These are phyloP conservation scores for Penicillium sp. DNA, from an alignment of 2,329 filamentous ascomycete genomes.

Conservation along the genomic window DNA sequence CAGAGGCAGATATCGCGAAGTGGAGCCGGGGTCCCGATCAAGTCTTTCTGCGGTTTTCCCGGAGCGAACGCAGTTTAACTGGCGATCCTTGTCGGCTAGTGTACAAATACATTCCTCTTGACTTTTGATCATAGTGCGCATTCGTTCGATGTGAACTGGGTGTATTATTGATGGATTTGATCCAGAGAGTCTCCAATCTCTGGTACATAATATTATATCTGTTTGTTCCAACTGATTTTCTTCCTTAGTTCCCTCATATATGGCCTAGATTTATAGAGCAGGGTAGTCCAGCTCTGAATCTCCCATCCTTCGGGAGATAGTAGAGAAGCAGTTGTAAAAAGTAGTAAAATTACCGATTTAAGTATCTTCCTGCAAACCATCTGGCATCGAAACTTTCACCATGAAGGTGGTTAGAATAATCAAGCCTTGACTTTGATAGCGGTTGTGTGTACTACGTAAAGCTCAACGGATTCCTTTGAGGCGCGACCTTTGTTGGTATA, in stretches of 20 bases:
- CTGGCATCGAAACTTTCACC: no score
- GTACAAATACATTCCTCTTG: conserved; percentile 26
- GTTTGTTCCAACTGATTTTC: no score
- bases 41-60: conserved; percentile 24
- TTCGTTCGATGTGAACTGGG: neutral
- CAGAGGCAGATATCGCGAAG: conserved; percentile 19
- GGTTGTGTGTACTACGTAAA: no score
- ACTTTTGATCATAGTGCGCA: neutral
- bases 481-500: neutral
- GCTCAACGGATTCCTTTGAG: neutral
- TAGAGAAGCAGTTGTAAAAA: neutral
- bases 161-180: neutral
- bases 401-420: neutral
- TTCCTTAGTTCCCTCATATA: no score
- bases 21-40: conserved; percentile 24
- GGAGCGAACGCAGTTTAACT: conserved; percentile 20
- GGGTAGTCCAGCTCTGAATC: neutral
- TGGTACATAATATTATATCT: neutral
- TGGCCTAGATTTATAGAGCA: neutral
- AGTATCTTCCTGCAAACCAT: neutral
- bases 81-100: conserved; percentile 21
- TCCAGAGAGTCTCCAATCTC: neutral
- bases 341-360: neutral
- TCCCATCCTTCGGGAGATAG: neutral
- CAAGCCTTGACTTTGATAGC: neutral